Conservation (phyloP, 208 protist genomes). For the Trichomonas tenax region DNA sequence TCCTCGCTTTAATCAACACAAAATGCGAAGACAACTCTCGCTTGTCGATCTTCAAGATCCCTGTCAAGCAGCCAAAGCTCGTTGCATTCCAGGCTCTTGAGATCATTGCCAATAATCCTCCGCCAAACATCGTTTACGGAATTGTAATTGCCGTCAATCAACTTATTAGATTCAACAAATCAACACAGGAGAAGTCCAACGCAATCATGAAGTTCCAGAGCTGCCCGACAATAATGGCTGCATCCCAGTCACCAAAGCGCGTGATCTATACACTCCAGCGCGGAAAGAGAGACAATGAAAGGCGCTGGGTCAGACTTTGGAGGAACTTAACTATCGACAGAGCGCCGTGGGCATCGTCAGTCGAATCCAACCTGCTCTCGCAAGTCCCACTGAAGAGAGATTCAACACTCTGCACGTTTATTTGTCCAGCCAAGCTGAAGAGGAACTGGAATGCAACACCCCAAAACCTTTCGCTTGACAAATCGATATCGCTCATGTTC, state of each 20-base stretch:
- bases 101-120: background rate
- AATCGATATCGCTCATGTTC: background rate
- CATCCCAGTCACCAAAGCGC: background rate
- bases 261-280: background rate
- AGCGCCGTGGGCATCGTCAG: background rate
- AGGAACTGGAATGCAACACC: background rate
- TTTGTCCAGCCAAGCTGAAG: background rate
- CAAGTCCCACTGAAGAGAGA: background rate
- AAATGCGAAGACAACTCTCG: background rate
- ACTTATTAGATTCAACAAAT: background rate
- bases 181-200: background rate
- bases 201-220: background rate
- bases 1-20: background rate
- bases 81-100: background rate
- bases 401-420: background rate
- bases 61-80: background rate
- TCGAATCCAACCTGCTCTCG: background rate
- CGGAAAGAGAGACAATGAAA: background rate
- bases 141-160: background rate
- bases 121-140: background rate
- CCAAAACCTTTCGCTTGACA: background rate
- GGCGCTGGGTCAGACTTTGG: background rate
- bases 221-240: background rate
- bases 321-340: background rate
- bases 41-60: background rate